Evolutionary conservation across 148 eudicot species (phyloP).

Genomic region (Rhododendron henanense): DNA sequence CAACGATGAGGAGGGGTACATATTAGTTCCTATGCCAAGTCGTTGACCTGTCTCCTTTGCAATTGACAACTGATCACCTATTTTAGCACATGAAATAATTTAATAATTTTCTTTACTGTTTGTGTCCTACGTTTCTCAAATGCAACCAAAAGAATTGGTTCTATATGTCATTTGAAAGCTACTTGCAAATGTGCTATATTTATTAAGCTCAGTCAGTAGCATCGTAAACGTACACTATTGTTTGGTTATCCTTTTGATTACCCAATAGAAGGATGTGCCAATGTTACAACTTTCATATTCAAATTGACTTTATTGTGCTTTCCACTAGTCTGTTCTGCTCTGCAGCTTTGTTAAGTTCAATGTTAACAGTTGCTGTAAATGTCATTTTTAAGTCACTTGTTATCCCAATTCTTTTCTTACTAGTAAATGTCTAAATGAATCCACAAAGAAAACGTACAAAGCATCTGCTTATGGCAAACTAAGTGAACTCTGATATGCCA

Average conservation of each 20-base stretch:
- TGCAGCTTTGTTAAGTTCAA: background rate
- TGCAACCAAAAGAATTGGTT: background rate
- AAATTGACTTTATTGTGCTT: background rate
- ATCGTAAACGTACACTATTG: background rate
- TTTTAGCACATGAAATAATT: background rate
- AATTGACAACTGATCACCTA: conserved; percentile 67
- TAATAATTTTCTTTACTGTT: background rate
- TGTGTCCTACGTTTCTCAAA: background rate
- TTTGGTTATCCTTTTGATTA: background rate
- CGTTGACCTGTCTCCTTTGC: conserved; percentile 70
- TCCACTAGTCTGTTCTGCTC: background rate
- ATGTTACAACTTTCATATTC: background rate
- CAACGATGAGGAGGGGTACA: conserved; percentile 62
- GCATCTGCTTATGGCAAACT: background rate
- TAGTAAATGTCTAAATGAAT: background rate
- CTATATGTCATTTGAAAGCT: background rate
- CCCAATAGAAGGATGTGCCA: background rate
- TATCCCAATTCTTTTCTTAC: background rate
- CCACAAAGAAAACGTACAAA: background rate
- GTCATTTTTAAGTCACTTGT: background rate
- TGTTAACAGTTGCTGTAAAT: background rate
- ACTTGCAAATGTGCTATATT: background rate
- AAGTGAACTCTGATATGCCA: background rate
- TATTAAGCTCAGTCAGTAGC: background rate
- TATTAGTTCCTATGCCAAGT: conserved; percentile 69